A percentile compares a stretch with the other conserved stretches of the same genome.
Conservation (phyloP, 108 stramenopile genomes). For the Nannochloropsis oceanica region DNA sequence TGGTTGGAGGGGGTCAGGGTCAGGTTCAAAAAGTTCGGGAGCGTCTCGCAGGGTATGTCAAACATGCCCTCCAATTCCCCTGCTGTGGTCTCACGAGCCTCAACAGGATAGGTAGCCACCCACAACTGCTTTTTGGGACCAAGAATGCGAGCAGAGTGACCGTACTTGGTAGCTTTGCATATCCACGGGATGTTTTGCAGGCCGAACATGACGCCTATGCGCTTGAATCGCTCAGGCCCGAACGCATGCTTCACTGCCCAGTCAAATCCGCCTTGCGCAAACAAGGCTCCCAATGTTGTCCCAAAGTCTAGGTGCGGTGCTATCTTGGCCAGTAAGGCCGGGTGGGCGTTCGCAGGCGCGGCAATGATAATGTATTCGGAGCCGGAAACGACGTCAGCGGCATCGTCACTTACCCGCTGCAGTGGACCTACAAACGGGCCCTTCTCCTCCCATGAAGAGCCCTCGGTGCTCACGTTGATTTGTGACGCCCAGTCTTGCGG, state of each 20-base stretch:
- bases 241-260: slow-evolving; percentile 34
- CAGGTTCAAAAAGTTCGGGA: slow-evolving; percentile 39
- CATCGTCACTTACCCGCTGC: slow-evolving; percentile 14
- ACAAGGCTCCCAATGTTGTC: slow-evolving; percentile 27
- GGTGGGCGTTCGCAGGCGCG: slow-evolving; percentile 34
- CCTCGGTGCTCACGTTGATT: slow-evolving; percentile 27
- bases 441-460: slow-evolving; percentile 31
- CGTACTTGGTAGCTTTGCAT: slow-evolving; percentile 29
- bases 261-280: slow-evolving; percentile 41
- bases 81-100: slow-evolving; percentile 9
- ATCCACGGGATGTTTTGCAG: slow-evolving; percentile 43
- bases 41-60: slow-evolving; percentile 33
- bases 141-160: slow-evolving; percentile 3
- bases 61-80: slow-evolving; percentile 23
- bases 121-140: slow-evolving; percentile 1
- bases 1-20: slow-evolving; percentile 38
- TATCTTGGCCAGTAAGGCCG: slow-evolving; percentile 7
- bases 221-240: slow-evolving; percentile 11
- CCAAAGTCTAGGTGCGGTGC: slow-evolving; percentile 28
- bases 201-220: slow-evolving; percentile 30
- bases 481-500: slow-evolving; percentile 13
- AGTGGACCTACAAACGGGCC: slow-evolving; percentile 23
- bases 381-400: slow-evolving; percentile 23
- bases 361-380: slow-evolving; percentile 34
- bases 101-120: slow-evolving; percentile 5